phyloP scores from a whole-genome alignment of 176 grass and related monocot species.

The Zoysia pacifica region DNA sequence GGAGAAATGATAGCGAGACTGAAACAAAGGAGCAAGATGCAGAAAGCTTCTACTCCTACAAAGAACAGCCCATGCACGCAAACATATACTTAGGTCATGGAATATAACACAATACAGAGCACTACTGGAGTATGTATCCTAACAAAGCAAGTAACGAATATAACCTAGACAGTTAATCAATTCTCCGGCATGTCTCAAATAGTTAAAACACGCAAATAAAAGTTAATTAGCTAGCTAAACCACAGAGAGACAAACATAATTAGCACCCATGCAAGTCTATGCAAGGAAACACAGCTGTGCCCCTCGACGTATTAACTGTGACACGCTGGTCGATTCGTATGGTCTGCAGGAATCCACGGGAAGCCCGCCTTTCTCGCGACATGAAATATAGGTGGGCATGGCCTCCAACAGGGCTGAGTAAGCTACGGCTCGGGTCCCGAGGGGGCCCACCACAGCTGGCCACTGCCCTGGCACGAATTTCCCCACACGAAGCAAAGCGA shows the following conservation, averaged over 20 bases:
- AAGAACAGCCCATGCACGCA: neutral
- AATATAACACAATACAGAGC: conserved; percentile 31
- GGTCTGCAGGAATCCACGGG: neutral
- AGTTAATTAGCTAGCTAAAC: neutral
- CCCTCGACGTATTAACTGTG: neutral
- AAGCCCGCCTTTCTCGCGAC: neutral
- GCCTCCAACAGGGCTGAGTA: neutral
- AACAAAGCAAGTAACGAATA: conserved; percentile 1
- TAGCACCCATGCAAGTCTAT: neutral
- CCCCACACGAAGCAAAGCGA: conserved; percentile 32
- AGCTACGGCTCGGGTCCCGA: conserved; percentile 27
- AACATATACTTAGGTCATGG: conserved; percentile 29
- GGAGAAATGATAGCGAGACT: neutral
- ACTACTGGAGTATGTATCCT: neutral
- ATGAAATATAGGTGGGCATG: conserved; percentile 47
- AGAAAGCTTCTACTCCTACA: neutral
- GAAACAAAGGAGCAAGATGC: neutral
- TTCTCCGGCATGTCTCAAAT: neutral
- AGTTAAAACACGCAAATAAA: neutral
- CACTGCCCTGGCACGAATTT: conserved; percentile 24
- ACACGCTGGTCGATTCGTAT: neutral
- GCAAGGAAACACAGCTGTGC: neutral
- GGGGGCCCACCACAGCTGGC: conserved; percentile 34
- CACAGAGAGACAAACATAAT: neutral
- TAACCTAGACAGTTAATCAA: conserved; percentile 9